Evolutionary conservation across 176 grass and related monocot species (phyloP).

Genomic region (Typha latifolia): DNA sequence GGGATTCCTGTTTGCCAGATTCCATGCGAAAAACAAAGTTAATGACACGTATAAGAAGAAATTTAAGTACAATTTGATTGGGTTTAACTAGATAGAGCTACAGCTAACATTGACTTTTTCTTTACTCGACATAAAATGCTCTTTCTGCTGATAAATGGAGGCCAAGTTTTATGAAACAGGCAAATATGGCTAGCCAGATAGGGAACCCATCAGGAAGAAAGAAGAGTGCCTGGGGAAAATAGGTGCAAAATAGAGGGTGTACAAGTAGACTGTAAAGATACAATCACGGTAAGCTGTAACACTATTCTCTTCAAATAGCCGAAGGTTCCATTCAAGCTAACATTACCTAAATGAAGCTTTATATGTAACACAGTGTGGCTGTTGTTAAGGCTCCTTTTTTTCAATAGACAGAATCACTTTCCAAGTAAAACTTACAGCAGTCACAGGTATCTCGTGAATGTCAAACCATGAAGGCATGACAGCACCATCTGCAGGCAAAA

Average conservation of each 20-base stretch:
- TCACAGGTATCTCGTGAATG: constrained; percentile 74
- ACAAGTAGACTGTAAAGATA: background rate
- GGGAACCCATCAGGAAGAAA: background rate
- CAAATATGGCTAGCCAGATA: too few species aligned
- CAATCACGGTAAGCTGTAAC: background rate
- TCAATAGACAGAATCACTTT: background rate
- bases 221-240: background rate
- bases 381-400: background rate
- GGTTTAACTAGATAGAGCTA: too few species aligned
- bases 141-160: background rate
- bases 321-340: background rate
- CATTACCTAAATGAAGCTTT: background rate
- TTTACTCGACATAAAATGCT: background rate
- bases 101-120: background rate
- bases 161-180: background rate
- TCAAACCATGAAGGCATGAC: constrained; percentile 95
- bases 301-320: background rate
- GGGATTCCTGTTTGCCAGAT: constrained; percentile 44
- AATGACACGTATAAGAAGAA: too few species aligned
- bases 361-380: background rate
- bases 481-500: constrained; percentile 39
- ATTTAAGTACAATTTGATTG: too few species aligned
- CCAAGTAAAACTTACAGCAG: constrained; percentile 32
- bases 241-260: background rate
- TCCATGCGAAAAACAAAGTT: constrained; percentile 9